phyloP scores from a whole-genome alignment of 176 grass and related monocot genomes.

The Carex cristatella region DNA sequence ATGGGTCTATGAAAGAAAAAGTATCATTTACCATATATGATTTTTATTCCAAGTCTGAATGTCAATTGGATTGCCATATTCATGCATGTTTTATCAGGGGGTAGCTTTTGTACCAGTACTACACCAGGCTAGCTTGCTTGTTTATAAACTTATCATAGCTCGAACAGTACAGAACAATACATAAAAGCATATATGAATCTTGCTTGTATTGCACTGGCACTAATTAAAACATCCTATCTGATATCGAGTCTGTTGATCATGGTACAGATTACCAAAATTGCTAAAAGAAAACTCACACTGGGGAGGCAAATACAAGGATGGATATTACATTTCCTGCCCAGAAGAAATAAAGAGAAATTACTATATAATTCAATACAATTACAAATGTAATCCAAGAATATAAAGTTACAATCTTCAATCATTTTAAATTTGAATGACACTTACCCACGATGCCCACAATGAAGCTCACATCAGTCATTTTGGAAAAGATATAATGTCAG shows the following conservation, averaged over 20 bases:
- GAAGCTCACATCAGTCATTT: constrained; percentile 62
- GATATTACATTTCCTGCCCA: constrained; percentile 76
- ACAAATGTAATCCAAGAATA: neutral
- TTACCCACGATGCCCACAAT: constrained; percentile 52
- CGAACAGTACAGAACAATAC: neutral
- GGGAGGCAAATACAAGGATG: constrained; percentile 68
- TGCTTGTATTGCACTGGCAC: neutral
- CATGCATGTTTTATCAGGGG: neutral
- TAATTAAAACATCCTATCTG: neutral
- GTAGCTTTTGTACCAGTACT: neutral
- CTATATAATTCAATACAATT: neutral
- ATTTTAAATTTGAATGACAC: neutral
- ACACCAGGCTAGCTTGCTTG: neutral
- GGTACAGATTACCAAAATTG: neutral
- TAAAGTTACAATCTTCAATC: neutral
- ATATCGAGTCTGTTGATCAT: neutral
- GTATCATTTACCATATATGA: neutral
- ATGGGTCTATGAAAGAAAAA: neutral
- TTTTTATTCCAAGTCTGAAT: neutral
- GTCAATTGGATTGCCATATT: neutral
- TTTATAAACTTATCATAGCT: neutral
- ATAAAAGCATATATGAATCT: neutral
- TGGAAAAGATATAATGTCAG: constrained; percentile 10
- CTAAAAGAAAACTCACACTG: constrained; percentile 45
- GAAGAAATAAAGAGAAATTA: neutral